phyloP scores from a whole-genome alignment of 2,329 filamentous ascomycete genomes.

The Aspergillus versicolor region DNA sequence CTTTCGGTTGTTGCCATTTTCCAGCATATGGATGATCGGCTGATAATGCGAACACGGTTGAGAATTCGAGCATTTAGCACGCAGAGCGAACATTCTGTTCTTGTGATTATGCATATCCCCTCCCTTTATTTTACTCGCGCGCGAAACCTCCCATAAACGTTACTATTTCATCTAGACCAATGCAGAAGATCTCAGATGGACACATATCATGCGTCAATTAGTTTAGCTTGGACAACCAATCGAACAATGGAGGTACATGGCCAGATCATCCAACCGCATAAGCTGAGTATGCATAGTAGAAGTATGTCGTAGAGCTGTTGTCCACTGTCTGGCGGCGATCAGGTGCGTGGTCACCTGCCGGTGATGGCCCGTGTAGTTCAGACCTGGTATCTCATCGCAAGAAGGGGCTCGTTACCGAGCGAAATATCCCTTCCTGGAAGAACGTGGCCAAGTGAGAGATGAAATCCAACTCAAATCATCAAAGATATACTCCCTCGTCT shows the following conservation, averaged over 20 bases:
- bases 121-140: slow-evolving; percentile 1
- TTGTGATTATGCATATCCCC: slow-evolving; percentile 19
- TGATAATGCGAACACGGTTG: slow-evolving; percentile 24
- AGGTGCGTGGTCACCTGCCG: background rate
- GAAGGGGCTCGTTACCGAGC: background rate
- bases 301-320: background rate
- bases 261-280: background rate
- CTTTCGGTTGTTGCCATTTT: slow-evolving; percentile 10
- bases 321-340: too few relatives aligned
- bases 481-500: slow-evolving; percentile 32
- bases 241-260: background rate
- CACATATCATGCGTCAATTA: slow-evolving; percentile 4
- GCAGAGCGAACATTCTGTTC: slow-evolving; percentile 30
- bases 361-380: background rate
- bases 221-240: background rate
- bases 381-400: background rate
- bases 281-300: background rate
- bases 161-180: slow-evolving; percentile 15
- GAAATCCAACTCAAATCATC: background rate
- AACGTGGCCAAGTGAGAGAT: background rate
- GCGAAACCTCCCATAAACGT: background rate
- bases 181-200: slow-evolving; percentile 13
- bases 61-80: slow-evolving; percentile 38
- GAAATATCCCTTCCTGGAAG: background rate
- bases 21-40: slow-evolving; percentile 17